phyloP scores from a whole-genome alignment of 345 rosid species.

The Lepidium africanum region DNA sequence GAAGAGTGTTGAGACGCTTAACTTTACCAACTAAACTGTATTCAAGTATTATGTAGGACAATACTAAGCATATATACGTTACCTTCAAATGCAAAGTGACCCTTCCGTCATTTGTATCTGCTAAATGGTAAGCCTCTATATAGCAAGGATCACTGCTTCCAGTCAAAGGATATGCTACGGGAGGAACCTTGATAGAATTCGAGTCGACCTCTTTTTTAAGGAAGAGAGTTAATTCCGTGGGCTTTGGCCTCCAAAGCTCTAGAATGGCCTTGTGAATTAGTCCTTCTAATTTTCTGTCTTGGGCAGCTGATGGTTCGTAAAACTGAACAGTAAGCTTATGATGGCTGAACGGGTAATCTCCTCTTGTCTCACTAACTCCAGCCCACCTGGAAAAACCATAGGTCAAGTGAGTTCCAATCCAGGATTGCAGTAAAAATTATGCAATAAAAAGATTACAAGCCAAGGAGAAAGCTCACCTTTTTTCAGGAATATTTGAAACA shows the following conservation, averaged over 20 bases:
- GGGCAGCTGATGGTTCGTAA: slow-evolving; percentile 96
- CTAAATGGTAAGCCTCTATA: slow-evolving; percentile 92
- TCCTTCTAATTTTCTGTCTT: slow-evolving; percentile 94
- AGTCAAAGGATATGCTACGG: slow-evolving; percentile 66
- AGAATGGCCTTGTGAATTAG: slow-evolving; percentile 93
- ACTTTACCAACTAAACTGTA: not conserved
- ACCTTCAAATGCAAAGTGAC: slow-evolving; percentile 92
- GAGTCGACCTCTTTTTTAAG: slow-evolving; percentile 76
- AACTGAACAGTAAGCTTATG: slow-evolving; percentile 97
- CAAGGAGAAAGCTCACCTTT: slow-evolving; percentile 45
- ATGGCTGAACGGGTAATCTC: slow-evolving; percentile 99
- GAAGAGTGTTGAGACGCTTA: not conserved
- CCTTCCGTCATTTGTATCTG: slow-evolving; percentile 93
- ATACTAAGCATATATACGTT: not conserved
- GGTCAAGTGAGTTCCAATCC: slow-evolving; percentile 6
- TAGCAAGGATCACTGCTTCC: slow-evolving; percentile 99
- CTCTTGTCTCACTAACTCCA: slow-evolving; percentile 93
- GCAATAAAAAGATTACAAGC: slow-evolving; percentile 5
- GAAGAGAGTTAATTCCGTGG: slow-evolving; percentile 74
- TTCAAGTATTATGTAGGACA: slow-evolving; percentile 15
- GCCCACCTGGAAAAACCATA: slow-evolving; percentile 71
- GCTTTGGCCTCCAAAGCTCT: slow-evolving; percentile 98
- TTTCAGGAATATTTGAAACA: slow-evolving; percentile 58
- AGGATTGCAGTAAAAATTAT: slow-evolving; percentile 1
- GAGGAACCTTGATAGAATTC: slow-evolving; percentile 66